These are phyloP conservation scores for Dendrocalamus sinicus DNA, from an alignment of 176 grass and related monocot species.

Conservation along the genomic window DNA sequence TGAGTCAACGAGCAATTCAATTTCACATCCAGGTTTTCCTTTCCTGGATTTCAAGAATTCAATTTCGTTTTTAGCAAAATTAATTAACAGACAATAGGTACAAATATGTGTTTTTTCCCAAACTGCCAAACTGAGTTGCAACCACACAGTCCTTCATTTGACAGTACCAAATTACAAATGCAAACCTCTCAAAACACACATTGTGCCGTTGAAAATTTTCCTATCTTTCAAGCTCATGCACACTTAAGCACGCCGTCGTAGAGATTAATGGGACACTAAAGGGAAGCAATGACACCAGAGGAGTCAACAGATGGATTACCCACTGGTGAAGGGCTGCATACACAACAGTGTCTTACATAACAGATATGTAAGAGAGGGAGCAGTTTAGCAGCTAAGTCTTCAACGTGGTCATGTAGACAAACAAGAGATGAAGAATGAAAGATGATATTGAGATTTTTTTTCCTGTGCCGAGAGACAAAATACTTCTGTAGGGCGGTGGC, in stretches of 20 bases:
- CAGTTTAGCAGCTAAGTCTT: not conserved
- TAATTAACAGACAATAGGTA: not conserved
- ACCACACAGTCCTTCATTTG: not conserved
- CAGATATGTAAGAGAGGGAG: not conserved
- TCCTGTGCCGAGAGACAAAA: not conserved
- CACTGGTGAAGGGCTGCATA: not conserved
- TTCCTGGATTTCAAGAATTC: not conserved
- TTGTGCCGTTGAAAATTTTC: not conserved
- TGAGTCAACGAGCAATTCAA: not conserved
- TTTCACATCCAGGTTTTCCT: not conserved
- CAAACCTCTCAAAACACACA: not conserved
- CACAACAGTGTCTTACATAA: not conserved
- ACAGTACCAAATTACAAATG: not conserved
- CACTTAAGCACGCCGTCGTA: not conserved
- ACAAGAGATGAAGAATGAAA: not conserved
- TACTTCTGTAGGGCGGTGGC: not conserved
- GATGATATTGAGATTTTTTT: not conserved
- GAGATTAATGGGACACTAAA: not conserved
- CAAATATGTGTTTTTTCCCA: not conserved
- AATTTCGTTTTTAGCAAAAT: not conserved
- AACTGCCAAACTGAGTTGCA: slow-evolving; percentile 2
- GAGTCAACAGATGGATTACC: not conserved
- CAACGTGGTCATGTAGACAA: not conserved
- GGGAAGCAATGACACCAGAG: not conserved
- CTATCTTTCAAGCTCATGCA: not conserved